phyloP scores from a whole-genome alignment of 2,329 filamentous ascomycete species.

The Pseudogymnoascus sp. region DNA sequence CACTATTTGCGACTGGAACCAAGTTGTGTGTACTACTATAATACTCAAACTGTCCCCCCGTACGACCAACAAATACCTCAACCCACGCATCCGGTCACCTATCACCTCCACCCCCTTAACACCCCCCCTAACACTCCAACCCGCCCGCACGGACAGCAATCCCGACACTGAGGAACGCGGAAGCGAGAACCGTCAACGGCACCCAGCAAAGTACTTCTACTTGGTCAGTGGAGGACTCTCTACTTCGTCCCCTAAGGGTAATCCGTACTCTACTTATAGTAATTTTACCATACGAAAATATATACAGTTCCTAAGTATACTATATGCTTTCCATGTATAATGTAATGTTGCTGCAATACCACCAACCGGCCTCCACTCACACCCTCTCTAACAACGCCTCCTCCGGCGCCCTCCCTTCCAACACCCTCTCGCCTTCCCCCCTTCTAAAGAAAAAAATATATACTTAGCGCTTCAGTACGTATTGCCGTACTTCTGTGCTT shows the following conservation, averaged over 20 bases:
- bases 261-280: neutral
- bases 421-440: neutral
- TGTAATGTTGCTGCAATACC: neutral
- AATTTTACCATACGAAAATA: neutral
- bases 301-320: neutral
- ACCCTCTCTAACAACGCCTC: neutral
- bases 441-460: neutral
- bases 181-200: neutral
- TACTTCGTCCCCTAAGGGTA: neutral
- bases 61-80: conserved; percentile 1
- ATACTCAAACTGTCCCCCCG: neutral
- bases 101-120: neutral
- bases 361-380: neutral
- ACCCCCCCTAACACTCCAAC: neutral
- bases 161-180: conserved; percentile 1
- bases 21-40: neutral
- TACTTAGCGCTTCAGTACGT: neutral
- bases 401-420: neutral
- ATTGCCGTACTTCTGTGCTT: neutral
- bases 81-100: neutral
- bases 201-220: neutral
- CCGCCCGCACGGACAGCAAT: conserved; percentile 4
- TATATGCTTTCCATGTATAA: neutral
- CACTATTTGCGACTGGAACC: neutral
- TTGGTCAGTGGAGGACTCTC: neutral